These are phyloP conservation scores for Paradendryphiella salina DNA, from an alignment of 2,329 filamentous ascomycete genomes.

Conservation along the genomic window DNA sequence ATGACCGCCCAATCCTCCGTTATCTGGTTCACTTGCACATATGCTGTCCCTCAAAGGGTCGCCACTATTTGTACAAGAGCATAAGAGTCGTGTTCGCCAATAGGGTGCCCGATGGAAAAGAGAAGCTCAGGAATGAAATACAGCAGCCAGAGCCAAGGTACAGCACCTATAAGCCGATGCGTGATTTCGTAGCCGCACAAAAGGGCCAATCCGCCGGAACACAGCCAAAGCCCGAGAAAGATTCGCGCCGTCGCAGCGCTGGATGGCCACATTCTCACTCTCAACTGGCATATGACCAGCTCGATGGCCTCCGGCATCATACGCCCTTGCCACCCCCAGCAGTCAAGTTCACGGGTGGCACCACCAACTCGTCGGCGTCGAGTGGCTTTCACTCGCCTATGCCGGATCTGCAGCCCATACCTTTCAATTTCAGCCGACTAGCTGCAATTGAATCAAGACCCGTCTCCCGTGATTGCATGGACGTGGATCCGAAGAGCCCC, in stretches of 20 bases:
- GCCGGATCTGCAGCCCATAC: conserved; percentile 56
- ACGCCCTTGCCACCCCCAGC: conserved; percentile 39
- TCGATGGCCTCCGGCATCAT: conserved; percentile 30
- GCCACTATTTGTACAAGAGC: conserved; percentile 88
- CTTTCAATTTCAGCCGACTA: conserved; percentile 51
- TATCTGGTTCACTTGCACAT: conserved; percentile 94
- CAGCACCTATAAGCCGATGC: conserved; percentile 73
- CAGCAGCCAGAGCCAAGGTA: conserved; percentile 87
- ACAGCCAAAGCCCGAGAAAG: conserved; percentile 33
- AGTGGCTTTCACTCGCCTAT: conserved; percentile 28
- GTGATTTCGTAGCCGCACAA: conserved; percentile 45
- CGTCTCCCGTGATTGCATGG: conserved; percentile 40
- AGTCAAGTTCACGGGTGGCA: conserved; percentile 38
- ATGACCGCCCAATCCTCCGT: conserved; percentile 73
- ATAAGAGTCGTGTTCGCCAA: conserved; percentile 97
- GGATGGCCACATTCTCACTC: conserved; percentile 35
- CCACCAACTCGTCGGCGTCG: conserved; percentile 27
- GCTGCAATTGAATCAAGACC: conserved; percentile 37
- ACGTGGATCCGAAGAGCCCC: conserved; percentile 32
- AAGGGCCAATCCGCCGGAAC: conserved; percentile 23
- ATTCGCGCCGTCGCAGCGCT: conserved; percentile 38
- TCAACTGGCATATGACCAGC: conserved; percentile 33
- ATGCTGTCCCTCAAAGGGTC: conserved; percentile 79
- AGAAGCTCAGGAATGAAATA: conserved; percentile 86
- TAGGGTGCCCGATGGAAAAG: conserved; percentile 91